Conservation (phyloP, 1,284 basidiomycete species). For the Gastroboletus turbinatus region DNA sequence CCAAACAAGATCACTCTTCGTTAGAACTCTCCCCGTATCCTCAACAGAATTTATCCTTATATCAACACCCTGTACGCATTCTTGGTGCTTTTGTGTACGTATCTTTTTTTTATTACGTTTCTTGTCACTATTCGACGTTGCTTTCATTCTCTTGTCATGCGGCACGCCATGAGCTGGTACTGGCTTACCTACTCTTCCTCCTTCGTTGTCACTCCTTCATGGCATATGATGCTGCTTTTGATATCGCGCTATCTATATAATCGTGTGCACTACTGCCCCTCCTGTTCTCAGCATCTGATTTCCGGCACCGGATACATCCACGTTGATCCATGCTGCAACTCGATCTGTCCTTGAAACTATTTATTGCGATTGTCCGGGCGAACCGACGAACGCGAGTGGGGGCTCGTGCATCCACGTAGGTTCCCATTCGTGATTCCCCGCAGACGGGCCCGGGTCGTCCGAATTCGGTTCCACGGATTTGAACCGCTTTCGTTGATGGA, state of each 20-base stretch:
- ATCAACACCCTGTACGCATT: slow-evolving; percentile 12
- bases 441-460: too few species aligned
- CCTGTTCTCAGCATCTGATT: slow-evolving; percentile 4
- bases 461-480: not conserved
- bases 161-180: slow-evolving; percentile 22
- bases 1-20: slow-evolving; percentile 15
- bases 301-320: not conserved
- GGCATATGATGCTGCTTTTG: slow-evolving; percentile 7
- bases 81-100: slow-evolving; percentile 12
- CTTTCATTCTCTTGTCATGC: slow-evolving; percentile 2
- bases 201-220: slow-evolving; percentile 22
- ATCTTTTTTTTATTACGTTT: slow-evolving; percentile 7
- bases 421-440: too few species aligned
- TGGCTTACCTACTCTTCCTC: slow-evolving; percentile 10
- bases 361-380: not conserved
- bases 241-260: slow-evolving; percentile 4
- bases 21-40: slow-evolving; percentile 4
- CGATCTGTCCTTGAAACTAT: not conserved
- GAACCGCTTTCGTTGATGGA: not conserved
- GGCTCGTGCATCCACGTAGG: too few species aligned
- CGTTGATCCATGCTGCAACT: not conserved
- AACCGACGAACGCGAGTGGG: not conserved
- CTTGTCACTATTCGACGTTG: slow-evolving; percentile 8
- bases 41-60: not conserved
- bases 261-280: slow-evolving; percentile 15